These are phyloP conservation scores for Venturia carpophila DNA, from an alignment of 2,329 filamentous ascomycete genomes.

Conservation along the genomic window DNA sequence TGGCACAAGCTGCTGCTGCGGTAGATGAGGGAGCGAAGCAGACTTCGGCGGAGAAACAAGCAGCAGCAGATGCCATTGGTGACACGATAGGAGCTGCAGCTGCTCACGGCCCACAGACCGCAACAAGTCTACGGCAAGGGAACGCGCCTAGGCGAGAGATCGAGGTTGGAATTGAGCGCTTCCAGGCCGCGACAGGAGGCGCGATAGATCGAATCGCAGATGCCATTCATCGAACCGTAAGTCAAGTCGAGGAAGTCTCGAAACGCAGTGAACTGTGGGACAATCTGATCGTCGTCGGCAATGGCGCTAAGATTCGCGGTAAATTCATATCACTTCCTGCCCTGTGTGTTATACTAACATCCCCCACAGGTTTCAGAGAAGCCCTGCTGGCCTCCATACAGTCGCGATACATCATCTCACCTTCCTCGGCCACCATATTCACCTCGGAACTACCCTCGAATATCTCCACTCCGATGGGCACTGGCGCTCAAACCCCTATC, in stretches of 20 bases:
- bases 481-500: slow-evolving; percentile 84
- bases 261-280: slow-evolving; percentile 89
- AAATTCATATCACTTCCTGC: slow-evolving; percentile 31
- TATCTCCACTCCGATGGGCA: slow-evolving; percentile 82
- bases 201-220: slow-evolving; percentile 79
- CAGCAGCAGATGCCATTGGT: slow-evolving; percentile 27
- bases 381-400: slow-evolving; percentile 73
- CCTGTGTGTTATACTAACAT: slow-evolving; percentile 32
- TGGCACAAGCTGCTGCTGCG: slow-evolving; percentile 45
- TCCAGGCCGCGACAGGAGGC: slow-evolving; percentile 52
- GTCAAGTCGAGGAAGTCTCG: slow-evolving; percentile 73
- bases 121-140: slow-evolving; percentile 25
- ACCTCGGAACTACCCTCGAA: slow-evolving; percentile 93
- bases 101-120: slow-evolving; percentile 37
- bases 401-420: slow-evolving; percentile 81
- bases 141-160: slow-evolving; percentile 51
- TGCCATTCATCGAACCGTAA: slow-evolving; percentile 74
- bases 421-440: slow-evolving; percentile 90
- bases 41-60: slow-evolving; percentile 32
- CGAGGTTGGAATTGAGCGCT: slow-evolving; percentile 70
- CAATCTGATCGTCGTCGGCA: slow-evolving; percentile 82
- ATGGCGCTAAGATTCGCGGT: slow-evolving; percentile 63
- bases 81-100: slow-evolving; percentile 25
- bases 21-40: slow-evolving; percentile 41
- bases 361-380: slow-evolving; percentile 66